Evolutionary conservation across 192 early-diverging fungal species (phyloP).

Genomic region (Helicostylum pulchrum): DNA sequence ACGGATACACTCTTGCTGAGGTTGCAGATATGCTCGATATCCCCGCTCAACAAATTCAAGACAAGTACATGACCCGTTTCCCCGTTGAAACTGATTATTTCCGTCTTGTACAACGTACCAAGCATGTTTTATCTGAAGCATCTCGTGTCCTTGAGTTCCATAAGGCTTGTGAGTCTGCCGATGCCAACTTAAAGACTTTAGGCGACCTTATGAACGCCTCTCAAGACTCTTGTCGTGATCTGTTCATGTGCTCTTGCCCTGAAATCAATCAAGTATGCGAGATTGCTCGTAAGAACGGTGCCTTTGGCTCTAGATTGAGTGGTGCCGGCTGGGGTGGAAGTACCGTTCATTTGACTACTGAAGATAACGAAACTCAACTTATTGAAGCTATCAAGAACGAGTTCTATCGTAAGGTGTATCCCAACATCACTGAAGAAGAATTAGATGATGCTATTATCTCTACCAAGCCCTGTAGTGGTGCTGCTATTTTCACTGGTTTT

Average conservation of each 20-base stretch:
- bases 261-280: constrained; percentile 79
- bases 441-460: constrained; percentile 53
- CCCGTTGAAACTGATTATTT: constrained; percentile 56
- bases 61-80: constrained; percentile 39
- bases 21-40: constrained; percentile 38
- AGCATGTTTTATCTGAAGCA: constrained; percentile 82
- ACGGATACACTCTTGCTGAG: constrained; percentile 39
- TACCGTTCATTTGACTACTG: constrained; percentile 74
- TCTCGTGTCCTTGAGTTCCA: constrained; percentile 74
- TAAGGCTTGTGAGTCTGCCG: constrained; percentile 48
- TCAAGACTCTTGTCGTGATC: constrained; percentile 75
- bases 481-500: constrained; percentile 42
- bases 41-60: constrained; percentile 31
- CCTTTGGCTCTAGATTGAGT: constrained; percentile 81
- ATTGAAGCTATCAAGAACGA: constrained; percentile 60
- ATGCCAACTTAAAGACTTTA: constrained; percentile 45
- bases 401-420: constrained; percentile 59
- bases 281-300: constrained; percentile 63
- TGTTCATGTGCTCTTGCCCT: constrained; percentile 79
- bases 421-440: constrained; percentile 44
- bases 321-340: constrained; percentile 94
- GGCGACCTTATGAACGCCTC: constrained; percentile 90
- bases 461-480: constrained; percentile 43
- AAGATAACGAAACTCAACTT: constrained; percentile 56
- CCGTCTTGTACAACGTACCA: constrained; percentile 73